Base-by-base conservation (phyloP, 192 early-diverging fungal species). In the Coemansia sp. region DNA sequence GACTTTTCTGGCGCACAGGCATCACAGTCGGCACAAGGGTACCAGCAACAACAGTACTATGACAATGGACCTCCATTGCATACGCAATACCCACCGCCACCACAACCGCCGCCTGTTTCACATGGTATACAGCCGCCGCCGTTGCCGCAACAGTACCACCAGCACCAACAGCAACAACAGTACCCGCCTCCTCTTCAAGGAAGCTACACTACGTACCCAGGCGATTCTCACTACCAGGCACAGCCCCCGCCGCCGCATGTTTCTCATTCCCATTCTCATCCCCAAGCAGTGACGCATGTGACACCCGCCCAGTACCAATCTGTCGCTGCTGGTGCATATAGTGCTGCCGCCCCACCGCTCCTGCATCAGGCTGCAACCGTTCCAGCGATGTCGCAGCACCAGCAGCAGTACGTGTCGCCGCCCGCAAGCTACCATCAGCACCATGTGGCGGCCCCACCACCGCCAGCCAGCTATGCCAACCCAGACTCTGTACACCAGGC, bases 351-450 rank as follows among this genome's bases (percentile, higher is more conserved):
- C 28, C 20, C 43, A 64, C 48, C 34, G 21, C 37, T 52, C 15
- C 63, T 64, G 3, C 53, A 64, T 7, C 63, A 64, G 12, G 51
- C 63, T 53, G 55, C 55, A 57, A 57, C 63, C 52, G 15, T 64
- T 26, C 39, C 63, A 57, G 26, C 63, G 34, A 57, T 33, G 30
- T 20, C 23, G 5, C 60, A 63, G 9, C 67, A 68, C 52, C 58
- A 59, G 15, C 60, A 29, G 21, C 49, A 68, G 15, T 52, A 68
- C 16, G 48, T 6, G 10, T 16, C 48, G 3, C 48, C 48, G 23
- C 48, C 48, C 2, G 25, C 25, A 3, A 25, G 48, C 48, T 51
- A 51, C 48, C 55, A 57, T 18, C 55, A 57, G 18, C 55, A 57
- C 55, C 55, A 57, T 33, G 55, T 26, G 4, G 31, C 55, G 28